A percentile compares a stretch with the other conserved stretches of the same genome.
phyloP scores from a whole-genome alignment of 306 rosid genomes.

The Nissolia schottii region DNA sequence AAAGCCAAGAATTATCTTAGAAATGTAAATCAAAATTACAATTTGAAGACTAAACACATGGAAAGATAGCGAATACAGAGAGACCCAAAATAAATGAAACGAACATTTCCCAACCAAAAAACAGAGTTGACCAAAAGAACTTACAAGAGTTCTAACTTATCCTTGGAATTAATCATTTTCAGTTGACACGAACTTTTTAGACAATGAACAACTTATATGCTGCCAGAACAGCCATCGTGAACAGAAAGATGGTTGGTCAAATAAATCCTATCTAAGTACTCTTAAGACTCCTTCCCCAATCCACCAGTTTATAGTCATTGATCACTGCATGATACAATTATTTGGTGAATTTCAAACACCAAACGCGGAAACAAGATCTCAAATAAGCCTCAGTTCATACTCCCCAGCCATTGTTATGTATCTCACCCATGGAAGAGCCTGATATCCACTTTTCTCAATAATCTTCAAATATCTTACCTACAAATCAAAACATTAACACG shows the following conservation, averaged over 20 bases:
- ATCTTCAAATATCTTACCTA: constrained; percentile 99
- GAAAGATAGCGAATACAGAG: constrained; percentile 17
- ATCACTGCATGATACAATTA: constrained; percentile 26
- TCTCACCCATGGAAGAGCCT: constrained; percentile 99
- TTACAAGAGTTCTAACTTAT: constrained; percentile 11
- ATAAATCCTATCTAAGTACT: constrained; percentile 12
- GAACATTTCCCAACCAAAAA: constrained; percentile 16
- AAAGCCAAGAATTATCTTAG: constrained; percentile 10
- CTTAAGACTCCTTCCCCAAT: constrained; percentile 21
- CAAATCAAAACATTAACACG: constrained; percentile 27
- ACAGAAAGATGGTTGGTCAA: constrained; percentile 31
- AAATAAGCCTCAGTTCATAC: constrained; percentile 89
- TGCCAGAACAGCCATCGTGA: constrained; percentile 13
- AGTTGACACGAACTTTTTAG: constrained; percentile 20
- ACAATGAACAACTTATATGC: constrained; percentile 36
- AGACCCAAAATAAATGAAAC: not conserved
- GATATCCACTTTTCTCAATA: constrained; percentile 98
- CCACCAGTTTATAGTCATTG: constrained; percentile 25
- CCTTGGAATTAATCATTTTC: constrained; percentile 20
- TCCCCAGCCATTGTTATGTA: constrained; percentile 99
- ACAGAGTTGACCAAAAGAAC: constrained; percentile 19
- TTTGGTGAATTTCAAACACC: constrained; percentile 22
- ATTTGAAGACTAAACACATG: constrained; percentile 8
- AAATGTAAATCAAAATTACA: constrained; percentile 27
- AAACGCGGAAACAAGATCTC: constrained; percentile 29